These are phyloP conservation scores for Phytopythium cucurbitacearum DNA, from an alignment of 352 stramenopile genomes.

Conservation along the genomic window DNA sequence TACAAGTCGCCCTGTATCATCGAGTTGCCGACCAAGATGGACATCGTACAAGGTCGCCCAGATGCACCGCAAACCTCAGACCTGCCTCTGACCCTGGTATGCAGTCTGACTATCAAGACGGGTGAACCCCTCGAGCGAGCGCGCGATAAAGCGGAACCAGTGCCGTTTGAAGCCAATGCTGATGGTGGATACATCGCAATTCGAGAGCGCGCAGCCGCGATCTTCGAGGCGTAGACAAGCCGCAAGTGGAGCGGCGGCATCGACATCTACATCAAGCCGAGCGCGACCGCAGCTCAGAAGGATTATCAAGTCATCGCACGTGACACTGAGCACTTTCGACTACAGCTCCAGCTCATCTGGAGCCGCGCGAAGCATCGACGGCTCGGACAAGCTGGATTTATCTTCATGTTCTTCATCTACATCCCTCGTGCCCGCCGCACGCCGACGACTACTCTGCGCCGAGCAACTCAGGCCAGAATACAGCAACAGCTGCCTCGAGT, in stretches of 20 bases:
- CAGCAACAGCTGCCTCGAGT: constrained; percentile 6
- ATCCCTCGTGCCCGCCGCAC: neutral
- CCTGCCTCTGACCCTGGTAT: constrained; percentile 1
- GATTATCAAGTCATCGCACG: constrained; percentile 2
- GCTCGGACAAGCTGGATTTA: constrained; percentile 8
- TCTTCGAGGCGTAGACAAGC: constrained; percentile 6
- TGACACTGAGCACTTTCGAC: neutral
- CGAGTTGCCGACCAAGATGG: no score
- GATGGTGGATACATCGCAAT: constrained; percentile 5
- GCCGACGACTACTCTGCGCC: neutral
- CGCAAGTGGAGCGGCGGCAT: constrained; percentile 4
- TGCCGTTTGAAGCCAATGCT: constrained; percentile 3
- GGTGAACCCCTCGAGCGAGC: neutral
- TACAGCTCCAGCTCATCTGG: constrained; percentile 5
- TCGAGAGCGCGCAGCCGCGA: constrained; percentile 1
- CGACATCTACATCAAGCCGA: constrained; percentile 7
- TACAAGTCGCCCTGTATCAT: no score
- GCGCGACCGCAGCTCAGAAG: constrained; percentile 7
- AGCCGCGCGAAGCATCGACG: constrained; percentile 6
- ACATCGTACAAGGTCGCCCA: no score
- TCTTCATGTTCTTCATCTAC: constrained; percentile 12
- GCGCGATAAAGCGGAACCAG: constrained; percentile 5
- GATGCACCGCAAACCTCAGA: no score
- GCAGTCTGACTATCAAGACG: constrained; percentile 9
- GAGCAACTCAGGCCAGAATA: constrained; percentile 6